Base-by-base conservation (phyloP, 306 rosid genomes). In the Castanea crenata region DNA sequence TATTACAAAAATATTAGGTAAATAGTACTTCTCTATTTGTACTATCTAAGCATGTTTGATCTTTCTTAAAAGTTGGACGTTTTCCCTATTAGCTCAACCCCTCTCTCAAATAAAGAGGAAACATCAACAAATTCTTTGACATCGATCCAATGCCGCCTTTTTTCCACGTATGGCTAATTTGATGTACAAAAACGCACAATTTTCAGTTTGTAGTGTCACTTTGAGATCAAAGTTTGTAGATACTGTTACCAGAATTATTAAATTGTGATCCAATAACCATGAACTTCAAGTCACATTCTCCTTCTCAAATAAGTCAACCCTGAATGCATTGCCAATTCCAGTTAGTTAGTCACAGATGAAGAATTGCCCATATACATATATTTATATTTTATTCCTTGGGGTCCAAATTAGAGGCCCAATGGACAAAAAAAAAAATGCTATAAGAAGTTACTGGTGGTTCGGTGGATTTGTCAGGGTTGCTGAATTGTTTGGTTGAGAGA, bases 1-100 rank as follows among this genome's bases (percentile, higher is more conserved):
- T 41, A 0, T 41, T 41, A 0, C 0, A 0, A 41, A 41, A 41
- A 41, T 41, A 41, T 41, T 41, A 1, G 0, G 0, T 2, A 8
- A 1, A 1, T 41, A 1, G 0, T 2, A 41, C 46, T 41, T 41
- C 0, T 41, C 3, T 8, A 2, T 41, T 41, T 0, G 8, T 41
- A 0, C 12, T 8, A 41, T 41, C 11, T 3, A 41, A 41, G 46
- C 12, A 41, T 8, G 46, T 8, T 41, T 41, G 46, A 49, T 34
- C 21, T 2, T 5, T 31, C 32, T 18, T 31, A 11, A 4, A 64
- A 31, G 12, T 29, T 13, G 4, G 2, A 21, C n/a, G 8, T 9
- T 29, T 29, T 38, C 1, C 6, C n/a, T 1, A 5, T 13, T 62
- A 14, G 3, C 20, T 12, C 10, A 5, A 62, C 4, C 19, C 19